phyloP scores from a whole-genome alignment of 176 grass and related monocot species.

The Pontederia paniculata region DNA sequence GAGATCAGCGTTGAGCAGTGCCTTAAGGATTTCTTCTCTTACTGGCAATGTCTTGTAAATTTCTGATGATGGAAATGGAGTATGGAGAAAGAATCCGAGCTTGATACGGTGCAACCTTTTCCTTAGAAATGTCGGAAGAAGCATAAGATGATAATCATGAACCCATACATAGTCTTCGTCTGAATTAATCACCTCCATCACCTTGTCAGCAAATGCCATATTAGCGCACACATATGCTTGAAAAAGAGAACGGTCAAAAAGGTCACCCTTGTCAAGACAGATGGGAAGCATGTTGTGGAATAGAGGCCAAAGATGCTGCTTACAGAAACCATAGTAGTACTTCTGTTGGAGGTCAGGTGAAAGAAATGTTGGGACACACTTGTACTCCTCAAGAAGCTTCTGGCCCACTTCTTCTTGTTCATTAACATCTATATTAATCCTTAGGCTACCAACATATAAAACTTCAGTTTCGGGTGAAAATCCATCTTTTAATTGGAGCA shows the following conservation, averaged over 20 bases:
- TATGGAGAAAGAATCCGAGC: slow-evolving; percentile 79
- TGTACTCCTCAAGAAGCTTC: slow-evolving; percentile 48
- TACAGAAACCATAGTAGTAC: slow-evolving; percentile 96
- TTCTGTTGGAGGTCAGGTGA: slow-evolving; percentile 40
- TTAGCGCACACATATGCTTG: slow-evolving; percentile 84
- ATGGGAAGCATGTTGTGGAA: slow-evolving; percentile 96
- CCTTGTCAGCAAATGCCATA: slow-evolving; percentile 83
- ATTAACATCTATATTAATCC: slow-evolving; percentile 52
- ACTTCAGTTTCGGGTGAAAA: slow-evolving; percentile 60
- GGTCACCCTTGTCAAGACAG: slow-evolving; percentile 79
- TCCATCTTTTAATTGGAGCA: slow-evolving; percentile 75
- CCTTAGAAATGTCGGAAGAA: slow-evolving; percentile 86
- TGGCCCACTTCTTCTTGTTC: slow-evolving; percentile 63
- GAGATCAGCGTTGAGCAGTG: slow-evolving; percentile 82
- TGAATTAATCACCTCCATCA: slow-evolving; percentile 87
- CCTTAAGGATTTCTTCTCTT: slow-evolving; percentile 84
- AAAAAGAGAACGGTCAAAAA: slow-evolving; percentile 67
- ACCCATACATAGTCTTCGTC: slow-evolving; percentile 94
- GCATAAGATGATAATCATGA: slow-evolving; percentile 98
- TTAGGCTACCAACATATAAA: slow-evolving; percentile 76
- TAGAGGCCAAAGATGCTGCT: slow-evolving; percentile 84
- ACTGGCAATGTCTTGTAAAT: slow-evolving; percentile 88
- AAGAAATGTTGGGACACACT: slow-evolving; percentile 69
- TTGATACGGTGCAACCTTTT: slow-evolving; percentile 66
- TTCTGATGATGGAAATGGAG: slow-evolving; percentile 75